These are phyloP conservation scores for Spathaspora sp. DNA, from an alignment of 1,139 yeast genomes.

Conservation along the genomic window DNA sequence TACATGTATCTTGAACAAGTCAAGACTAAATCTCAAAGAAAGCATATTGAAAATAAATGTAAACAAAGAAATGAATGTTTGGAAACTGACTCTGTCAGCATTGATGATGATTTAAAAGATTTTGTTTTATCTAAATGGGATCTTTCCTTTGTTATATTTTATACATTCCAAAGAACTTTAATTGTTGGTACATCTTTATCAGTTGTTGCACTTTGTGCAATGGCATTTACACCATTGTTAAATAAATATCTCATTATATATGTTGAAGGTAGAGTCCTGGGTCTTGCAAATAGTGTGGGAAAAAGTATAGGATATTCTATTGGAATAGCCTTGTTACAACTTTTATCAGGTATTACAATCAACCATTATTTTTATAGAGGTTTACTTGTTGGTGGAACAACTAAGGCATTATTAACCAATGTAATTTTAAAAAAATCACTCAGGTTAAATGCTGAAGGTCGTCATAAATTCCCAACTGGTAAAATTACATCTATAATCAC, in stretches of 20 bases:
- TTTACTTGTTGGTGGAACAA: constrained; percentile 44
- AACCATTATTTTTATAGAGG: constrained; percentile 66
- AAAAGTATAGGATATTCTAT: no score
- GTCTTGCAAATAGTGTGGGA: constrained; percentile 18
- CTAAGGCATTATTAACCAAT: constrained; percentile 35
- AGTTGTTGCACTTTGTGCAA: constrained; percentile 15
- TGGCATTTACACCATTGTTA: constrained; percentile 28
- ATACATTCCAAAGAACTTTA: constrained; percentile 30
- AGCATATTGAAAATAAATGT: constrained; percentile 24
- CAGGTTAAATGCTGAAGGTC: constrained; percentile 25
- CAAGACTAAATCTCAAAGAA: constrained; percentile 24
- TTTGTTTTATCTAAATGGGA: constrained; percentile 18
- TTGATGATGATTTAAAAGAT: constrained; percentile 28
- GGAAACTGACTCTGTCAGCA: constrained; percentile 19
- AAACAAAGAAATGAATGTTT: constrained; percentile 24
- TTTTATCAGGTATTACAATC: constrained; percentile 39
- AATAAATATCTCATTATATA: constrained; percentile 28
- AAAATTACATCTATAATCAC: constrained; percentile 57
- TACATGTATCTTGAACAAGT: constrained; percentile 34
- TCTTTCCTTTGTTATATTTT: constrained; percentile 19
- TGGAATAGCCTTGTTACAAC: no score
- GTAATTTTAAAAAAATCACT: constrained; percentile 34
- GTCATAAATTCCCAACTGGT: constrained; percentile 29
- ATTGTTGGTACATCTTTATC: constrained; percentile 21
- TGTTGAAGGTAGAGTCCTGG: constrained; percentile 25